phyloP scores from a whole-genome alignment of 345 rosid species.

The Leavenworthia alabamica region DNA sequence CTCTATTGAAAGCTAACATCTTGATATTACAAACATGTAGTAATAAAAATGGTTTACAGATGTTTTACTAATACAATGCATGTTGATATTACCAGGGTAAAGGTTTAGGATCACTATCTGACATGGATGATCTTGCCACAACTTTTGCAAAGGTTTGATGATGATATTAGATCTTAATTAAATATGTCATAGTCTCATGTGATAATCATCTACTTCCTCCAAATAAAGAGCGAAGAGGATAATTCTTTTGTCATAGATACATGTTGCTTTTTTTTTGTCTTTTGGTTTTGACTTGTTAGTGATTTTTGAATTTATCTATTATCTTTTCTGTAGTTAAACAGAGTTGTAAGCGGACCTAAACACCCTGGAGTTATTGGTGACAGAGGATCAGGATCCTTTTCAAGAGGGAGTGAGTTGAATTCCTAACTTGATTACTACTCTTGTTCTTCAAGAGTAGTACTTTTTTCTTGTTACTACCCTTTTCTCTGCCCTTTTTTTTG shows the following conservation, averaged over 20 bases:
- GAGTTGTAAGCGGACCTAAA: constrained; percentile 84
- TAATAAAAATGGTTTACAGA: neutral
- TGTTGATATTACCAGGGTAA: constrained; percentile 48
- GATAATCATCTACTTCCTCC: neutral
- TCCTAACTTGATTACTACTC: constrained; percentile 1
- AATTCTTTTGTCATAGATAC: neutral
- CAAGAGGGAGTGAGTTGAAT: constrained; percentile 89
- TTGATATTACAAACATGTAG: neutral
- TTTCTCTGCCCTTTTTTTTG: neutral
- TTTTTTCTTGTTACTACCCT: no score
- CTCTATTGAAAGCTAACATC: neutral
- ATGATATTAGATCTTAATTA: neutral
- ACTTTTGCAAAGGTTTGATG: constrained; percentile 79
- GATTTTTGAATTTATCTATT: neutral
- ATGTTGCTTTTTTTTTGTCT: neutral
- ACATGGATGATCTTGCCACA: constrained; percentile 77
- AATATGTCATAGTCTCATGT: no score
- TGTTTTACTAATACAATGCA: neutral
- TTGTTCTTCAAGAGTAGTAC: neutral
- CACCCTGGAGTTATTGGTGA: constrained; percentile 97
- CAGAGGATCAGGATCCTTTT: constrained; percentile 91
- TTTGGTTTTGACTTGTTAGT: neutral
- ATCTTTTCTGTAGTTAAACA: constrained; percentile 55
- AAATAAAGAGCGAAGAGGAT: neutral
- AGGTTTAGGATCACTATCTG: constrained; percentile 64